A percentile compares a stretch with the other conserved stretches of the same genome.
Conservation (phyloP, 2,329 filamentous ascomycete species). For the Lizonia empirigonia region DNA sequence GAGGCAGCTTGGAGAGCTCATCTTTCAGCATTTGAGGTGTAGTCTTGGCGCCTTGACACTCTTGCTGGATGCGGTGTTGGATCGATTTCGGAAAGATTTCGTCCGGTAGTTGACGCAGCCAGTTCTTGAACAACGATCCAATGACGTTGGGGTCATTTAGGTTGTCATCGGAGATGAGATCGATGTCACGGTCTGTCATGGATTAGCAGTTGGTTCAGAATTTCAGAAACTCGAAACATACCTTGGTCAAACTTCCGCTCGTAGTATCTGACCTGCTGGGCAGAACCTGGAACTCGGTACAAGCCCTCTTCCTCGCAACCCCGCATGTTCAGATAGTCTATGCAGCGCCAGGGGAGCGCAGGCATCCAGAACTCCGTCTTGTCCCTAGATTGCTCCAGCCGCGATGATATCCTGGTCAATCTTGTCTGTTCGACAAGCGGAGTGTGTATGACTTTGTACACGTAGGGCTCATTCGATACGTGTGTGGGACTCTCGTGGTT, state of each 20-base stretch:
- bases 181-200: slow-evolving; percentile 76
- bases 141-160: slow-evolving; percentile 97
- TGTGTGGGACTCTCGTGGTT: slow-evolving; percentile 69
- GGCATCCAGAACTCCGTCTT: slow-evolving; percentile 99
- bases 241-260: slow-evolving; percentile 88
- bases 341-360: slow-evolving; percentile 90
- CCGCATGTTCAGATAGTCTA: slow-evolving; percentile 90
- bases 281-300: slow-evolving; percentile 89
- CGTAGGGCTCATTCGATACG: slow-evolving; percentile 78
- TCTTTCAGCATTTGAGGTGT: slow-evolving; percentile 88
- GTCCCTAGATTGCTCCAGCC: slow-evolving; percentile 83
- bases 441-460: slow-evolving; percentile 81
- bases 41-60: slow-evolving; percentile 77
- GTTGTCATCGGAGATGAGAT: slow-evolving; percentile 84
- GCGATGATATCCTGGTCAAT: slow-evolving; percentile 88
- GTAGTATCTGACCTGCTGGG: slow-evolving; percentile 90
- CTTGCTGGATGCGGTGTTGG: slow-evolving; percentile 78
- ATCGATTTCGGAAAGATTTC: slow-evolving; percentile 87
- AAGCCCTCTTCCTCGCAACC: slow-evolving; percentile 92
- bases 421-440: slow-evolving; percentile 88
- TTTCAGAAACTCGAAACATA: slow-evolving; percentile 47
- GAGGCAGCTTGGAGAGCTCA: slow-evolving; percentile 89
- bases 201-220: slow-evolving; percentile 15
- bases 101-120: slow-evolving; percentile 92
- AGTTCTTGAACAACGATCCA: slow-evolving; percentile 93